Base-by-base conservation (phyloP, 2,329 filamentous ascomycete species). In the Polytolypa hystricis region DNA sequence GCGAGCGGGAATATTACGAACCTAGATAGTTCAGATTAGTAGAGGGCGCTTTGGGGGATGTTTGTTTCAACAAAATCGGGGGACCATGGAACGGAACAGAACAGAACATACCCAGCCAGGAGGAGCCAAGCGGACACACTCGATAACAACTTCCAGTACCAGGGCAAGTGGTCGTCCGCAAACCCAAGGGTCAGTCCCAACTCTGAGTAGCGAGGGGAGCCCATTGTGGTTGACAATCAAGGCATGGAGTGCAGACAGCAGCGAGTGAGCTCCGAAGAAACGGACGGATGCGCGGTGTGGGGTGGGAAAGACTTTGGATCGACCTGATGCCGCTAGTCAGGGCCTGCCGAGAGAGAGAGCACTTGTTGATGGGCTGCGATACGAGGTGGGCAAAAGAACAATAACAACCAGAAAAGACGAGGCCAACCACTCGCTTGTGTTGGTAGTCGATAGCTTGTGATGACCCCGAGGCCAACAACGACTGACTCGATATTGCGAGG, bases 1-100 rank as follows among this genome's bases (percentile, higher is more conserved):
- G 52, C 49, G 5, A 58, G 33, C 5, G 55, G 49, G 8, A 57
- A 42, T 6, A 56, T 47, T 25, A 58, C 27, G 27, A 54, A 57
- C 11, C 55, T 58, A 35, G n/a, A 30, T 1, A 30, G 27, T 2
- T n/a, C 16, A 17, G 6, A 19, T 20, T 19, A 20, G 18, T 30
- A 14, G 18, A 11, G 17, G 14, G n/a, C 21, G 7, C 21, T n/a
- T n/a, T n/a, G n/a, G n/a, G n/a, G n/a, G n/a, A n/a, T n/a, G n/a
- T n/a, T n/a, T n/a, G n/a, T n/a, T n/a, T n/a, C n/a, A n/a, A n/a
- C n/a, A n/a, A n/a, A n/a, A n/a, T n/a, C n/a, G n/a, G n/a, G n/a
- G n/a, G n/a, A n/a, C n/a, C n/a, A n/a, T n/a, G n/a, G n/a, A n/a
- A n/a, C n/a, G n/a, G n/a, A n/a, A n/a, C n/a, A n/a, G n/a, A n/a